Percentiles rank a stretch among this genome's conserved stretches.
Conservation (phyloP, 352 stramenopile genomes). For the Peronospora destructor region DNA sequence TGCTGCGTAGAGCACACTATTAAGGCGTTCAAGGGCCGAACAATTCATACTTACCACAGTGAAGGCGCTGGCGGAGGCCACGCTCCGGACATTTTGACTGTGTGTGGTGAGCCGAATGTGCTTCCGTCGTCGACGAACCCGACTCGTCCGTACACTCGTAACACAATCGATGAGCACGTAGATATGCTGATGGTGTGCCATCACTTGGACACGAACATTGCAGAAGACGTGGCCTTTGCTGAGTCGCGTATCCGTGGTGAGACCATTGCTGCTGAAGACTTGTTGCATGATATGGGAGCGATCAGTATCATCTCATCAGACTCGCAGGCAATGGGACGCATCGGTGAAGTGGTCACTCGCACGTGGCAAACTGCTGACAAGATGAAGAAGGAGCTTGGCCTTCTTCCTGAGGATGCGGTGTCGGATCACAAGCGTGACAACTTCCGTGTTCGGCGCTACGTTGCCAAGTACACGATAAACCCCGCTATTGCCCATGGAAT, state of each 20-base stretch:
- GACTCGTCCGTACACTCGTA: slow-evolving; percentile 92
- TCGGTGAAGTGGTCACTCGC: slow-evolving; percentile 94
- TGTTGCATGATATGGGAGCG: slow-evolving; percentile 95
- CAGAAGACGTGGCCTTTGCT: slow-evolving; percentile 96
- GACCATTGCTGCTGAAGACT: slow-evolving; percentile 95
- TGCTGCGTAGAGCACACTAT: slow-evolving; percentile 94
- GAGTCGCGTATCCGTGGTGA: slow-evolving; percentile 95
- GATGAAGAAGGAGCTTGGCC: slow-evolving; percentile 92
- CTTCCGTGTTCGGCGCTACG: slow-evolving; percentile 91
- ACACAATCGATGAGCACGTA: slow-evolving; percentile 97
- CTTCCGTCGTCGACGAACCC: slow-evolving; percentile 96
- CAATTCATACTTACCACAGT: slow-evolving; percentile 96
- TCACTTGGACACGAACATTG: slow-evolving; percentile 93
- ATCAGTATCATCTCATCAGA: slow-evolving; percentile 96
- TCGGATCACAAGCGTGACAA: slow-evolving; percentile 83
- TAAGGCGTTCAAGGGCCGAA: slow-evolving; percentile 91
- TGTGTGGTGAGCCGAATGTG: slow-evolving; percentile 90
- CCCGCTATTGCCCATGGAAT: slow-evolving; percentile 95
- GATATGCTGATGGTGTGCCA: slow-evolving; percentile 99
- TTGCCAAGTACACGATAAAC: slow-evolving; percentile 99
- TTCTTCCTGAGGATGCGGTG: slow-evolving; percentile 78
- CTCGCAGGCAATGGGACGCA: slow-evolving; percentile 95
- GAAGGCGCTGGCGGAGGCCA: slow-evolving; percentile 91
- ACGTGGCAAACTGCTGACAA: slow-evolving; percentile 98
- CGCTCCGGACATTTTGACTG: slow-evolving; percentile 95